phyloP scores from a whole-genome alignment of 345 rosid species.

The Salix viminalis region DNA sequence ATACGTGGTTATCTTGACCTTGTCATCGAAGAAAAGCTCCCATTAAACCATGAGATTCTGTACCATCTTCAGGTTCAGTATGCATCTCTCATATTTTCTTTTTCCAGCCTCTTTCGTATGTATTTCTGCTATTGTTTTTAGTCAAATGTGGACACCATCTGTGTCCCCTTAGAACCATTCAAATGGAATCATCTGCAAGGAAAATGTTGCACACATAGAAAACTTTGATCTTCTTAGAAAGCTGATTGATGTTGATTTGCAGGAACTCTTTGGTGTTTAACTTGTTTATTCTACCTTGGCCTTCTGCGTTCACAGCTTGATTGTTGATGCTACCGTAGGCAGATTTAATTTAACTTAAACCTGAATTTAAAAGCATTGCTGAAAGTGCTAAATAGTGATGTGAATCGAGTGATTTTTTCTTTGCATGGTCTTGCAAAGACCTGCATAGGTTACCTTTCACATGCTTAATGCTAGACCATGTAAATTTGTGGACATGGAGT shows the following conservation, averaged over 20 bases:
- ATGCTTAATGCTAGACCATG: not conserved
- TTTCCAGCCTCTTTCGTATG: not conserved
- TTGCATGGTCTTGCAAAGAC: not conserved
- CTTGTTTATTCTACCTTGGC: not conserved
- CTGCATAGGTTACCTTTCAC: not conserved
- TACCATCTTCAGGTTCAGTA: slow-evolving; percentile 73
- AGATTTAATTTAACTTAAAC: not conserved
- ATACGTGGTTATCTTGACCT: slow-evolving; percentile 70
- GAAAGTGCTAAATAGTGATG: not conserved
- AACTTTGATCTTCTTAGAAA: not conserved
- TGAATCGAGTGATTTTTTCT: not conserved
- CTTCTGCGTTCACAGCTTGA: not conserved
- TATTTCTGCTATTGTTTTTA: not conserved
- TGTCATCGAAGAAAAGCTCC: slow-evolving; percentile 68
- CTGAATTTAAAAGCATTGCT: not conserved
- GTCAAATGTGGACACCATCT: not conserved
- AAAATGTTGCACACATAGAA: not conserved
- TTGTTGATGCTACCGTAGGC: too few species aligned
- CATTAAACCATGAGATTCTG: slow-evolving; percentile 75
- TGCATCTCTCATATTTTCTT: not conserved
- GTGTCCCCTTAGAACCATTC: not conserved
- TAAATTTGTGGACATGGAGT: not conserved
- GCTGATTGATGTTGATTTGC: not conserved
- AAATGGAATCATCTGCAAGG: not conserved
- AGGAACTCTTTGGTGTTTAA: not conserved